These are phyloP conservation scores for Plasmodium vivax DNA, from an alignment of 169 alveolate genomes.

Conservation along the genomic window DNA sequence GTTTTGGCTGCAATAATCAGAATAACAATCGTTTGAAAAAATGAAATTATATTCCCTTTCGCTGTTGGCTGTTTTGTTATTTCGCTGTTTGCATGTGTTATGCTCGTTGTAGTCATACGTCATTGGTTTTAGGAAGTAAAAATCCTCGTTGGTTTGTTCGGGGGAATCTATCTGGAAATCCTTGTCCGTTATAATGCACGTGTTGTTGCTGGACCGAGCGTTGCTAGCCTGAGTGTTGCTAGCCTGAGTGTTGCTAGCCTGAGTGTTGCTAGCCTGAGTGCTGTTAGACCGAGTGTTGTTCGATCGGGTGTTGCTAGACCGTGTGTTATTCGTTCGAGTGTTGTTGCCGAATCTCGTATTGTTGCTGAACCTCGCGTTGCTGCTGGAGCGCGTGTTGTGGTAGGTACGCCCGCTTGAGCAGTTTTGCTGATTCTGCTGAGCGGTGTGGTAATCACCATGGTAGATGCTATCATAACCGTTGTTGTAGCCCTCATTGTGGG, in stretches of 20 bases:
- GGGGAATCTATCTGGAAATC: conserved; percentile 70
- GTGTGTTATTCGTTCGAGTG: too few species aligned
- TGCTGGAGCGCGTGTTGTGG: not conserved
- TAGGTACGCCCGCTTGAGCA: not conserved
- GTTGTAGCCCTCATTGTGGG: not conserved
- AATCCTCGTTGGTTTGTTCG: conserved; percentile 40
- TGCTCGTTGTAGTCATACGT: conserved; percentile 25
- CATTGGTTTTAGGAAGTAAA: conserved; percentile 1
- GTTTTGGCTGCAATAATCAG: conserved; percentile 30
- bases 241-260: too few species aligned
- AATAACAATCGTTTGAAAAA: conserved; percentile 43
- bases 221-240: too few species aligned
- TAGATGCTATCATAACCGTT: not conserved
- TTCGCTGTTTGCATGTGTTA: not conserved
- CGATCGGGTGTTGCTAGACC: too few species aligned
- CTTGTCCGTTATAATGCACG: conserved; percentile 46
- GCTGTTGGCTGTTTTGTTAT: not conserved
- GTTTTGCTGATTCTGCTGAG: not conserved
- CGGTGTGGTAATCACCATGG: not conserved
- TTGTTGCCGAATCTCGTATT: not conserved
- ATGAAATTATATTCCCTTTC: conserved; percentile 26
- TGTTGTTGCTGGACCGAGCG: not conserved
- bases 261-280: too few species aligned
- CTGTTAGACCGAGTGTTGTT: too few species aligned
- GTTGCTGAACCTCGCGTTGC: not conserved